These are phyloP conservation scores for Emericellopsis atlantica DNA, from an alignment of 2,329 filamentous ascomycete genomes.

Conservation along the genomic window DNA sequence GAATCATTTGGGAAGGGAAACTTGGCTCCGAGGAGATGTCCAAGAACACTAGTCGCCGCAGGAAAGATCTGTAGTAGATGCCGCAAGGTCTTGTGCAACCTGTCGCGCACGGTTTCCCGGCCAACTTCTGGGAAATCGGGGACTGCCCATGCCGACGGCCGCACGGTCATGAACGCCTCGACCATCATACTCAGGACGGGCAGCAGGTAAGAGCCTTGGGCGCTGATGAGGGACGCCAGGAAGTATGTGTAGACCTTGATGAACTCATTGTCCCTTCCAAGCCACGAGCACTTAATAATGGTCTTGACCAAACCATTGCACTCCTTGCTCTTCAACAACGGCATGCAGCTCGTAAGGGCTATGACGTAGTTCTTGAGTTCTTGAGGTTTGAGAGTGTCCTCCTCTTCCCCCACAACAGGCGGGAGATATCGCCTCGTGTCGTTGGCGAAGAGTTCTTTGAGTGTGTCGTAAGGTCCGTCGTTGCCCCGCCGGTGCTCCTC, in stretches of 20 bases:
- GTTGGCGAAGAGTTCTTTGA: constrained; percentile 45
- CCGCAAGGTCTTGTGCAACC: constrained; percentile 64
- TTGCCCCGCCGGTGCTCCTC: constrained; percentile 44
- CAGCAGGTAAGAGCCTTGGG: constrained; percentile 67
- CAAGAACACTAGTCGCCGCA: constrained; percentile 58
- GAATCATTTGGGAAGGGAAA: constrained; percentile 72
- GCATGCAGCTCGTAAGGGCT: constrained; percentile 48
- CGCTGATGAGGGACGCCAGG: constrained; percentile 61
- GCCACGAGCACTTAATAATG: constrained; percentile 50
- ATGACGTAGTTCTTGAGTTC: constrained; percentile 49
- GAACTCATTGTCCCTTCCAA: constrained; percentile 52
- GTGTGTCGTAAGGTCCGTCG: constrained; percentile 46
- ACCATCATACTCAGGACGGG: constrained; percentile 71
- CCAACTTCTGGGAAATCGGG: constrained; percentile 45
- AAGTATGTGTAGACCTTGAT: constrained; percentile 56
- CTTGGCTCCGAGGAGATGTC: constrained; percentile 50
- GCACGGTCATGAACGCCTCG: constrained; percentile 53
- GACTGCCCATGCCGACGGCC: constrained; percentile 31
- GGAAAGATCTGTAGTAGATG: constrained; percentile 74
- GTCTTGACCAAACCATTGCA: constrained; percentile 46
- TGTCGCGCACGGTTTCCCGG: constrained; percentile 52
- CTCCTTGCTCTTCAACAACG: constrained; percentile 43
- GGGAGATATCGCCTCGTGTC: constrained; percentile 28
- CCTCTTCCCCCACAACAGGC: constrained; percentile 27
- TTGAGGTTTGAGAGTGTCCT: constrained; percentile 36